phyloP scores from a whole-genome alignment of 2,329 filamentous ascomycete genomes.

The Nothophaeocryptopus gaeumannii region DNA sequence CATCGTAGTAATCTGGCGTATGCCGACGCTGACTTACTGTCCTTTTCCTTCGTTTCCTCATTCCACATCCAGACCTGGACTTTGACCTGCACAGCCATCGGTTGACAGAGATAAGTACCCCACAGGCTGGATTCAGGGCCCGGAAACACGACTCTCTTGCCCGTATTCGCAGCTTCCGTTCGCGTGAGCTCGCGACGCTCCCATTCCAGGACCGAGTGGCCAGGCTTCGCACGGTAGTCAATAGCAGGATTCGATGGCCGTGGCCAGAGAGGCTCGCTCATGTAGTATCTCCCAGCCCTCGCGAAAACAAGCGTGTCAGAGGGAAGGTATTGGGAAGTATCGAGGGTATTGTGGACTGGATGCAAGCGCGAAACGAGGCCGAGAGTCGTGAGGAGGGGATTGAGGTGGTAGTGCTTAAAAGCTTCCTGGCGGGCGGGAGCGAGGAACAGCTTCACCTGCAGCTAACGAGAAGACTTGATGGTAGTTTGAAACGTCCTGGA shows the following conservation, averaged over 20 bases:
- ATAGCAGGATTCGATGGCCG: not conserved
- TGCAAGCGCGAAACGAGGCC: constrained; percentile 4
- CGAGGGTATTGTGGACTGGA: constrained; percentile 1
- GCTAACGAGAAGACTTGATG: not conserved
- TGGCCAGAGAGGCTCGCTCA: constrained; percentile 5
- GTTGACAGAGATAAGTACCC: constrained; percentile 13
- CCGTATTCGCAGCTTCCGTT: not conserved
- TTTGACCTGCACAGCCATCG: not conserved
- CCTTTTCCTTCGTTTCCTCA: not conserved
- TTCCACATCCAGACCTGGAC: constrained; percentile 8
- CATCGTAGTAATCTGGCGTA: too few species aligned
- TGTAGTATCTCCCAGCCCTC: constrained; percentile 6
- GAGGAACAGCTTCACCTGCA: constrained; percentile 1
- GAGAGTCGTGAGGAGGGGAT: constrained; percentile 9
- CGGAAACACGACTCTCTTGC: not conserved
- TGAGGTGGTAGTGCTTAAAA: not conserved
- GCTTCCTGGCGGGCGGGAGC: not conserved
- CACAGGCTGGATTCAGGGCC: not conserved
- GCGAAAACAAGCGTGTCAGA: not conserved
- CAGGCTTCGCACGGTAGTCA: not conserved
- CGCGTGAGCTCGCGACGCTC: constrained; percentile 10
- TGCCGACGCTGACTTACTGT: not conserved
- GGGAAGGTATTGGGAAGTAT: not conserved
- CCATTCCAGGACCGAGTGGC: constrained; percentile 3
- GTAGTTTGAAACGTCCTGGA: constrained; percentile 1